Conservation (phyloP, 352 stramenopile species). For the Globisporangium radiosum region DNA sequence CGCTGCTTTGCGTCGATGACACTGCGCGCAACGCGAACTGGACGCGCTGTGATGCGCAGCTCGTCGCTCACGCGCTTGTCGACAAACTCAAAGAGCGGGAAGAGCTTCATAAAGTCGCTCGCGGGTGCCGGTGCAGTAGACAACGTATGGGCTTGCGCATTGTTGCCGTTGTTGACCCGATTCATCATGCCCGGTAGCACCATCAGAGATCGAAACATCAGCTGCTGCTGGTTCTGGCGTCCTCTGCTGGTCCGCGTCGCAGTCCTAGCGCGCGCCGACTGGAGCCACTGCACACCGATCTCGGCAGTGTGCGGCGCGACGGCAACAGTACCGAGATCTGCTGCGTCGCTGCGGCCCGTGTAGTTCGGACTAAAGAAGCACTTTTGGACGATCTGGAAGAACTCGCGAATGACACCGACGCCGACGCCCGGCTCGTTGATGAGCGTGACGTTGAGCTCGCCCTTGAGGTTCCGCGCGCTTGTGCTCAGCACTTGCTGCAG, state of each 20-base stretch:
- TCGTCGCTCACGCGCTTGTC: slow-evolving; percentile 20
- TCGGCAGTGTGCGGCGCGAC: slow-evolving; percentile 34
- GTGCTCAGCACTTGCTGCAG: slow-evolving; percentile 58
- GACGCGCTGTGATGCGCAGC: slow-evolving; percentile 30
- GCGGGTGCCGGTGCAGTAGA: neutral
- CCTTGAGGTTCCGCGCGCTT: slow-evolving; percentile 35
- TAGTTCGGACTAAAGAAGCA: slow-evolving; percentile 41
- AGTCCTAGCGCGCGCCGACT: slow-evolving; percentile 38
- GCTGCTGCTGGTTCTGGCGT: too few species aligned
- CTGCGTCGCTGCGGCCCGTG: slow-evolving; percentile 1
- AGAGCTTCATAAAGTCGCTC: slow-evolving; percentile 27
- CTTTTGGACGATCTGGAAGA: slow-evolving; percentile 67
- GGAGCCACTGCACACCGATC: slow-evolving; percentile 58
- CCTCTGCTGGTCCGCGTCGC: neutral
- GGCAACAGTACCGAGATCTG: neutral
- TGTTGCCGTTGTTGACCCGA: neutral
- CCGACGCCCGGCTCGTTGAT: slow-evolving; percentile 66
- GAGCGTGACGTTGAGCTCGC: slow-evolving; percentile 53
- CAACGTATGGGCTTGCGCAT: neutral
- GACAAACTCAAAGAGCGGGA: slow-evolving; percentile 53
- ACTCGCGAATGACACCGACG: slow-evolving; percentile 57
- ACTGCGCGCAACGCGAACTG: slow-evolving; percentile 21
- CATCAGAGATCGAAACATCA: too few species aligned
- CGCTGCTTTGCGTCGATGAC: slow-evolving; percentile 32
- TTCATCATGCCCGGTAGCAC: too few species aligned